Percentiles rank a stretch among this genome's conserved stretches.
Conservation (phyloP, 805 yeast genomes). For the Grigorovia transvaalensis region DNA sequence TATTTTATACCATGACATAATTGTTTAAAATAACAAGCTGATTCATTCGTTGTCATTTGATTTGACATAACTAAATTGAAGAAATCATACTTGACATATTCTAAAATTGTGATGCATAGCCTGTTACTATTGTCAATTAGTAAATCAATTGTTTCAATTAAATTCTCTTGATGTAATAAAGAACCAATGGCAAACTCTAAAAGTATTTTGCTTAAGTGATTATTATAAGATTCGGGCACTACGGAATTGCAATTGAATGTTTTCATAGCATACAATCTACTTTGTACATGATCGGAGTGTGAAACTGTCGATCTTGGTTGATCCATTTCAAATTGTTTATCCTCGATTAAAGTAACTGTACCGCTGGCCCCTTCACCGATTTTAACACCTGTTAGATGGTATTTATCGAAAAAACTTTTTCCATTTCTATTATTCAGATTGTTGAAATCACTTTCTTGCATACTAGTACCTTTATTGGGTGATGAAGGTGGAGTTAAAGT, state of each 20-base stretch:
- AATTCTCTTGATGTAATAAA: slow-evolving; percentile 63
- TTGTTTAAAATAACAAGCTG: slow-evolving; percentile 75
- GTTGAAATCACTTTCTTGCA: background rate
- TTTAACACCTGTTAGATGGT: slow-evolving; percentile 63
- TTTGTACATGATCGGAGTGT: background rate
- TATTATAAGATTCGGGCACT: background rate
- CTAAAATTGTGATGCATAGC: slow-evolving; percentile 67
- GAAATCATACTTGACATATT: slow-evolving; percentile 83
- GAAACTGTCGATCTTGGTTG: background rate
- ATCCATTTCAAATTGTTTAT: slow-evolving; percentile 31
- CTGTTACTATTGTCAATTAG: slow-evolving; percentile 24
- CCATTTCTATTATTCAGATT: background rate
- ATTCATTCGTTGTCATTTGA: slow-evolving; percentile 57
- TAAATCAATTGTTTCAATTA: slow-evolving; percentile 73
- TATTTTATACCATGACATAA: slow-evolving; percentile 64
- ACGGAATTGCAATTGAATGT: slow-evolving; percentile 37
- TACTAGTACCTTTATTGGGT: background rate
- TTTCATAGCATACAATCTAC: slow-evolving; percentile 67
- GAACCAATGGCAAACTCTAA: slow-evolving; percentile 80
- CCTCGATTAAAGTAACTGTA: slow-evolving; percentile 68
- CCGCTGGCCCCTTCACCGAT: slow-evolving; percentile 95
- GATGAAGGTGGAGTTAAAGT: background rate
- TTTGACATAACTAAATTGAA: slow-evolving; percentile 91
- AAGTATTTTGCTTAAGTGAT: slow-evolving; percentile 63
- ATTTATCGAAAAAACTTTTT: slow-evolving; percentile 42